Base-by-base conservation (phyloP, 176 grass and related monocot species). In the Eremochloa ophiuroides region DNA sequence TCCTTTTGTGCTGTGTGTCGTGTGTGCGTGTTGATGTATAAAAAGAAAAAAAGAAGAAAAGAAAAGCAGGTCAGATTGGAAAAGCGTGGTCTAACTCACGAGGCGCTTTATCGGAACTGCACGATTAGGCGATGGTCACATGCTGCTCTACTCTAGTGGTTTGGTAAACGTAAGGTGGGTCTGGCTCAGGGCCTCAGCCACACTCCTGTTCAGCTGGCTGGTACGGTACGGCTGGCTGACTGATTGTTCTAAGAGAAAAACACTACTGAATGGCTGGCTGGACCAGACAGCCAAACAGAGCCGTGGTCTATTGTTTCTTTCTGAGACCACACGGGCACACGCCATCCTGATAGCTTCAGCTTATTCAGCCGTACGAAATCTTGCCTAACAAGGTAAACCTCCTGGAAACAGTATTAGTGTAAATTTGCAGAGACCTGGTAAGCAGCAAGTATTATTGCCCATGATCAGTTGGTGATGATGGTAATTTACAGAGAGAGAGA, bases 401-500 rank as follows among this genome's bases (percentile, higher is more conserved):
- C 6, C 42, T n/a, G 10, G 16, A 41, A 73, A 59, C 12, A 6
- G 35, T 53, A 44, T n/a, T 47, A 1, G 2, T 53, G 20, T 4
- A 33, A 69, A 33, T 14, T 12, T 46, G 37, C 58, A 83, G 47
- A 25, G 47, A 37, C 39, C 59, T 67, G 16, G 22, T n/a, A 33
- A 46, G 73, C 73, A 44, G 50, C 27, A 59, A 74, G 41, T 80
- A 82, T 58, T 82, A 77, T 82, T 77, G 72, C 37, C 60, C 46
- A 66, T 86, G 78, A 94, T 89, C 72, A 85, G 78, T 65, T 13
- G 67, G n/a, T 17, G 37, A 22, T 37, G 51, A 22, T 11, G 10
- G 82, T 85, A 91, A 87, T 94, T 92, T n/a, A 92, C 86, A 87
- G 50, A 69, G 26, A 51, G 31, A 75, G 42, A 87, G 89, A 94